Evolutionary conservation across 345 rosid species (phyloP).

Genomic region (Boechera retrofracta): DNA sequence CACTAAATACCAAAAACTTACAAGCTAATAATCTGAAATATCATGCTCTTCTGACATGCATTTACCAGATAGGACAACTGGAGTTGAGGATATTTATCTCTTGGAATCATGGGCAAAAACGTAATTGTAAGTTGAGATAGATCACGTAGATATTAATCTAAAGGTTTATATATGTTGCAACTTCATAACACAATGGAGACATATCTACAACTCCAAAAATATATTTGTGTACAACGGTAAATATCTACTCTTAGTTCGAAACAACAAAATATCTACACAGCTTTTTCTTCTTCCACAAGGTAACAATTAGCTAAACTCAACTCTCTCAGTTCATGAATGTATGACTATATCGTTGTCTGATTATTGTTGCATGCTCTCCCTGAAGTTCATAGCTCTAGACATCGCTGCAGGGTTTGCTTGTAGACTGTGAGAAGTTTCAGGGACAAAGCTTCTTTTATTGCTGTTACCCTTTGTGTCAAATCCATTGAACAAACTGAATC

Average conservation of each 20-base stretch:
- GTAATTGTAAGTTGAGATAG: conserved; percentile 29
- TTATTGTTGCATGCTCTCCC: conserved; percentile 56
- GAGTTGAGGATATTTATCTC: conserved; percentile 6
- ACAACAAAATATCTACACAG: conserved; percentile 35
- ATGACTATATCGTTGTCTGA: conserved; percentile 22
- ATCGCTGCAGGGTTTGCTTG: conserved; percentile 83
- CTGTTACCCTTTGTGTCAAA: conserved; percentile 51
- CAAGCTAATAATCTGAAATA: conserved; percentile 5
- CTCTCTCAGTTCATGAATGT: conserved; percentile 23
- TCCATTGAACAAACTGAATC: conserved; percentile 53
- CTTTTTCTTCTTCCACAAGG: conserved; percentile 36
- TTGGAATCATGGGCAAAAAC: conserved; percentile 26
- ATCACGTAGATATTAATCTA: conserved; percentile 29
- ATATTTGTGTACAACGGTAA: conserved; percentile 25
- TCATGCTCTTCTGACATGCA: conserved; percentile 13
- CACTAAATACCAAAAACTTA: neutral
- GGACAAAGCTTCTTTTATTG: conserved; percentile 38
- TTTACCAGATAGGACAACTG: neutral
- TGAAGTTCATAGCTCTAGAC: conserved; percentile 72
- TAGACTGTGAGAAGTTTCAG: conserved; percentile 49
- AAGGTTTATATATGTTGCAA: conserved; percentile 42
- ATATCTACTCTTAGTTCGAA: conserved; percentile 27
- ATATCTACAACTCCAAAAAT: conserved; percentile 35
- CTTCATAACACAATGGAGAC: conserved; percentile 37
- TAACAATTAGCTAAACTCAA: conserved; percentile 37